Evolutionary conservation across 148 eudicot genomes (phyloP), one percentile per base, ranked within the genome.

Genomic region (Cornus florida): DNA sequence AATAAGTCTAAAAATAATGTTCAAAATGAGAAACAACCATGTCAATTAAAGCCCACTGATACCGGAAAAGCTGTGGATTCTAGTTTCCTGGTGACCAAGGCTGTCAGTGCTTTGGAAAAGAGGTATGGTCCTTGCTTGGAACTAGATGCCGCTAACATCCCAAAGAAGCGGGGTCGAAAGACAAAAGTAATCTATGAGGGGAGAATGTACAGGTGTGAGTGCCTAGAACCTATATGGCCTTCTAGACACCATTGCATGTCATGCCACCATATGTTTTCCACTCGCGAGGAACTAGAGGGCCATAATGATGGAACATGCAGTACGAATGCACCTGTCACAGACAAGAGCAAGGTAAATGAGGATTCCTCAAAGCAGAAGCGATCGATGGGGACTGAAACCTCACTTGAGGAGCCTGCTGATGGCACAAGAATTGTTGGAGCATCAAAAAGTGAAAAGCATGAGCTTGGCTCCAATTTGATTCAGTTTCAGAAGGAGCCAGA

Each of bases 181-280:
- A 67, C 72, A 64, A 79, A 57, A 50, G 35, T 67, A 33, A 50
- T 77, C 69, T 33, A 20, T n/a, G 75, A 75, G 35, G 80, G 86
- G 75, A 77, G 13, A 71, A 19, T 81, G 46, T 70, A 80, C 71
- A 75, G 92, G 74, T 89, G 92, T 28, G 81, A 83, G 38, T 89
- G 92, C 81, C 76, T 89, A 59, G 92, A 89, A 73, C 82, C 77
- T 53, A 67, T 89, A n/a, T 84, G 87, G 87, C 72, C 83, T 70
- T 87, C 83, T 66, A 82, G 79, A 74, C 81, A 71, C 60, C 92
- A 89, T 72, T 89, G 92, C 79, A 23, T 73, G 4, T 68, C 79
- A 13, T 89, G 92, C 81, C 92, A 89, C 62, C 75, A 67, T 65
- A 83, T 81, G 28, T 82, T 75, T 79, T 43, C 73, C 62, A 78